Percentiles rank a stretch among this genome's conserved stretches.
These are phyloP conservation scores for Prunus mume DNA, from an alignment of 306 rosid genomes.

Conservation along the genomic window DNA sequence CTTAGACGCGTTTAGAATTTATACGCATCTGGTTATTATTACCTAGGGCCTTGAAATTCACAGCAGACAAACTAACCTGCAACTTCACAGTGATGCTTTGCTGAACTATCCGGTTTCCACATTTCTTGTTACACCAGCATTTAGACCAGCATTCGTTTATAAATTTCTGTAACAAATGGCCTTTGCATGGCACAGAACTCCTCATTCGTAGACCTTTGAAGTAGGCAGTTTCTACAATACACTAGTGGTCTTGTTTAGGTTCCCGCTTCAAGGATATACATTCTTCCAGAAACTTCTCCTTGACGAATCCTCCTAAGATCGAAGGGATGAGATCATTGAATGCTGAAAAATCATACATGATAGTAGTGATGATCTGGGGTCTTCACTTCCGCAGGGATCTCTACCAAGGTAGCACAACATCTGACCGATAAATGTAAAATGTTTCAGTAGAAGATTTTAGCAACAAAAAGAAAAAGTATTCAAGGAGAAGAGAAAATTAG, in stretches of 20 bases:
- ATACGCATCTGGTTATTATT: not conserved
- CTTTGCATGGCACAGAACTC: constrained; percentile 1
- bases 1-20: not conserved
- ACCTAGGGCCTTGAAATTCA: not conserved
- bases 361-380: constrained; percentile 31
- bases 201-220: not conserved
- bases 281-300: constrained; percentile 20
- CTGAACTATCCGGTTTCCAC: constrained; percentile 31
- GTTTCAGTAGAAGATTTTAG: not conserved
- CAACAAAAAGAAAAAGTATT: not conserved
- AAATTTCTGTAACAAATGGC: constrained; percentile 4
- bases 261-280: constrained; percentile 1
- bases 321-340: no score
- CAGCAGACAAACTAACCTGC: constrained; percentile 21
- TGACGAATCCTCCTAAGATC: constrained; percentile 14
- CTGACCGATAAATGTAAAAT: not conserved
- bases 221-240: constrained; percentile 7
- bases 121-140: constrained; percentile 18
- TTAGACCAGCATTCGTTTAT: constrained; percentile 29
- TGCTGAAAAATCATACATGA: constrained; percentile 19
- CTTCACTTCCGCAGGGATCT: constrained; percentile 32
- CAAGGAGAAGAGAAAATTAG: not conserved
- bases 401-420: constrained; percentile 30
- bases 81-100: constrained; percentile 20
- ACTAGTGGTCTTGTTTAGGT: not conserved